These are phyloP conservation scores for Didymella arachidicola DNA, from an alignment of 2,329 filamentous ascomycete genomes.

Conservation along the genomic window DNA sequence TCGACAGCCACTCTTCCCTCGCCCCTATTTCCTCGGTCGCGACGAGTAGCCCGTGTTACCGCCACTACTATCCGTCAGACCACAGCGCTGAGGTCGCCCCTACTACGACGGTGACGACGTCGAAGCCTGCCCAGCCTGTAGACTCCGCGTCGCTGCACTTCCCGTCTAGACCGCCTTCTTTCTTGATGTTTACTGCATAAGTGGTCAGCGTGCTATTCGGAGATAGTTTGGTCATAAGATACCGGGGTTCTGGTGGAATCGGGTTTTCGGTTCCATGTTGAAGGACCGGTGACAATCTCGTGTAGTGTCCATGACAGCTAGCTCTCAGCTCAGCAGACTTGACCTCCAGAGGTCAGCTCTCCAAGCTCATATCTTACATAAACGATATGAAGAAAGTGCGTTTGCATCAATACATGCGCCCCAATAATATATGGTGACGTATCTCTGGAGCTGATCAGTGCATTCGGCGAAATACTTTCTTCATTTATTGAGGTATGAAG, in stretches of 20 bases:
- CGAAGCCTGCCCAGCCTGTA: neutral
- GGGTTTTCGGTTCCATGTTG: neutral
- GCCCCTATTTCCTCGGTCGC: neutral
- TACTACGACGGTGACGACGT: neutral
- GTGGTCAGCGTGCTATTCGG: neutral
- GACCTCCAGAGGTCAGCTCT: neutral
- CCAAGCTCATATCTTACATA: neutral
- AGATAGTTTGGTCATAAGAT: too few species aligned
- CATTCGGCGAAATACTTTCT: too few species aligned
- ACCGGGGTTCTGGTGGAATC: too few species aligned
- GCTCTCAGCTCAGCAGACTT: neutral
- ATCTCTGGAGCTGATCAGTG: too few species aligned
- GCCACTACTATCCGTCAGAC: conserved; percentile 3
- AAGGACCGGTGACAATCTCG: neutral
- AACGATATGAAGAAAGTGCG: neutral
- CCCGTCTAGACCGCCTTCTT: neutral
- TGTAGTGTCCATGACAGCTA: neutral
- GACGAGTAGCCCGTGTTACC: neutral
- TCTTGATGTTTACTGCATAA: neutral
- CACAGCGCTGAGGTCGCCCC: neutral
- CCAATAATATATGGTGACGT: neutral
- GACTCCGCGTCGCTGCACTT: neutral
- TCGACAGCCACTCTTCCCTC: neutral
- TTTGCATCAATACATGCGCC: neutral
- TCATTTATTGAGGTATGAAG: too few species aligned